Base-by-base conservation (phyloP, 2,329 filamentous ascomycete genomes). In the Aspergillus flavus region DNA sequence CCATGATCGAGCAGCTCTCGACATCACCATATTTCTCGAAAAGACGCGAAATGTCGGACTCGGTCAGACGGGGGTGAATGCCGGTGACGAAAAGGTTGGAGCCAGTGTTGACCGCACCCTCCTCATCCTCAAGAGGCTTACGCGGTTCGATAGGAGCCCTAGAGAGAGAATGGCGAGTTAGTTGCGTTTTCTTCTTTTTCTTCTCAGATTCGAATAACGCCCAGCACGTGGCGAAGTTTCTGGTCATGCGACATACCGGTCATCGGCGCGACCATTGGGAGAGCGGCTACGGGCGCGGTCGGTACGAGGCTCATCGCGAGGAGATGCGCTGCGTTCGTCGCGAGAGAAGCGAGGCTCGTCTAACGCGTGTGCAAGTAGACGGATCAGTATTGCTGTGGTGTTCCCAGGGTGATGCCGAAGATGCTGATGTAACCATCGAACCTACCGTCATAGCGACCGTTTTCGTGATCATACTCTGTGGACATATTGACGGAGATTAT, bases 1-100 rank as follows among this genome's bases (percentile, higher is more conserved):
- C 89, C 95, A 99, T 99, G 83, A 99, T 99, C 80, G 97, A 96
- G 84, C 94, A 98, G 83, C 96, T 98, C 83, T 98, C 94, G 58
- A 99, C 95, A 77, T 97, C 93, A 71, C 95, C 95, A 75, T 98
- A 98, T 82, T 98, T 99, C 83, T 97, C 93, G 76, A 99, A 99
- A 69, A 99, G 89, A 78, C 93, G 93, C 60, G 91, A 91, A 66
- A 99, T 92, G 77, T 98, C 95, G 19, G 89, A 87, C 80, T 99
- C 95, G 55, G 87, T 89, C 69, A 99, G 87, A 73, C 92, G 91
- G 62, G 95, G 95, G 79, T 98, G 93, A 70, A 99, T 99, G 72
- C 95, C 95, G 68, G 95, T 99, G 70, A 99, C 95, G 79, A 99
- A 99, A 64, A 99, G 91, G 84, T 99, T 99, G 70, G 95, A 97